Evolutionary conservation across 345 rosid species (phyloP).

Genomic region (Acer negundo): DNA sequence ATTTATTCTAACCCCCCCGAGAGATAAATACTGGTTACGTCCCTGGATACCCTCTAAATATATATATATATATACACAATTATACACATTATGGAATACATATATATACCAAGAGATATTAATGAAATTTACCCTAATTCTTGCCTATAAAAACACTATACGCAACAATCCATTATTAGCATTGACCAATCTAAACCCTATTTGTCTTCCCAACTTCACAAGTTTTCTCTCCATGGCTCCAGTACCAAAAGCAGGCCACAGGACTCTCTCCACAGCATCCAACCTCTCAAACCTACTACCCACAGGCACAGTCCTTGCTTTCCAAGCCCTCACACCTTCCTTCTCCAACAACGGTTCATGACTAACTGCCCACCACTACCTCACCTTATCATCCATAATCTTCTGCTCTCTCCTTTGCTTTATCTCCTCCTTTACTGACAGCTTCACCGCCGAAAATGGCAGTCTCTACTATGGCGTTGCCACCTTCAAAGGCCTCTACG

Average conservation of each 20-base stretch:
- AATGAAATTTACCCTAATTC: no score
- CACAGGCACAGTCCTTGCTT: slow-evolving; percentile 55
- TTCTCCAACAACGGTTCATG: slow-evolving; percentile 53
- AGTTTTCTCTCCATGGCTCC: background rate
- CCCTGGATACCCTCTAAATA: no score
- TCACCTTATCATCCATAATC: slow-evolving; percentile 31
- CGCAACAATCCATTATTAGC: no score
- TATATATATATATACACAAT: no score
- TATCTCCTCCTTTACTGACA: no score
- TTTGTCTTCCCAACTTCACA: no score
- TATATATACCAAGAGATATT: no score
- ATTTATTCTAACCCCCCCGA: no score
- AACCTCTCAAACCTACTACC: slow-evolving; percentile 58
- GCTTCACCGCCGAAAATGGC: slow-evolving; percentile 37
- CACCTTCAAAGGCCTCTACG: slow-evolving; percentile 29
- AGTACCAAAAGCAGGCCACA: slow-evolving; percentile 14
- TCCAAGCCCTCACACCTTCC: slow-evolving; percentile 44
- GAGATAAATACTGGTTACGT: no score
- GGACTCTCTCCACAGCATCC: slow-evolving; percentile 35
- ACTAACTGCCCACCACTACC: slow-evolving; percentile 30
- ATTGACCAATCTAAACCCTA: no score
- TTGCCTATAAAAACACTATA: no score
- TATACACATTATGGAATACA: no score
- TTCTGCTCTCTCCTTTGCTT: slow-evolving; percentile 28
- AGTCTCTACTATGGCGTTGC: slow-evolving; percentile 50